Evolutionary conservation across 345 rosid species (phyloP).

Genomic region (Populus alba): DNA sequence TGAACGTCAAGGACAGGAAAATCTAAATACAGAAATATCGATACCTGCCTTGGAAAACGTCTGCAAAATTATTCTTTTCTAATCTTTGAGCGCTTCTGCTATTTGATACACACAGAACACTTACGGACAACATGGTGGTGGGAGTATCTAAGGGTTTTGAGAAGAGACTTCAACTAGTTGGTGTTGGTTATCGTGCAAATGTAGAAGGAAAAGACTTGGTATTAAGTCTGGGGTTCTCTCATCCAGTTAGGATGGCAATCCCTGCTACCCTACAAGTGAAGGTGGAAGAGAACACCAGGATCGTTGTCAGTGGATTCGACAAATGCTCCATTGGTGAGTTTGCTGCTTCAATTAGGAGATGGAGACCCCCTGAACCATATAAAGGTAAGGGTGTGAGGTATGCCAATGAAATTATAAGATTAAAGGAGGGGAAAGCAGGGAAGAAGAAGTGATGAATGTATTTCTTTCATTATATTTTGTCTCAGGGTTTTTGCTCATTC

Average conservation of each 20-base stretch:
- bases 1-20: not conserved
- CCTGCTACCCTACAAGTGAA: conserved; percentile 67
- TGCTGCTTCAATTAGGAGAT: conserved; percentile 83
- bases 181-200: conserved; percentile 86
- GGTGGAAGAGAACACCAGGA: conserved; percentile 84
- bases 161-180: conserved; percentile 77
- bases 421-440: conserved; percentile 97
- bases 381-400: conserved; percentile 96
- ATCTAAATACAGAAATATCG: not conserved
- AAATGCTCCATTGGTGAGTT: conserved; percentile 74
- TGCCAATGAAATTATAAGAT: conserved; percentile 64
- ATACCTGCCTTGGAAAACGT: not conserved
- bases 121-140: conserved; percentile 88
- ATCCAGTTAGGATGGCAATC: conserved; percentile 83
- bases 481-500: not conserved
- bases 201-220: conserved; percentile 83
- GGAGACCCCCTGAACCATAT: conserved; percentile 98
- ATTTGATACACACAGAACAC: conserved; percentile 50
- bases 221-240: conserved; percentile 84
- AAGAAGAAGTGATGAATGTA: conserved; percentile 65
- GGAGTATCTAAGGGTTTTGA: conserved; percentile 99
- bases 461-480: not conserved
- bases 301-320: conserved; percentile 70
- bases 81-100: not conserved
- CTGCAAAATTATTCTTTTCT: not conserved